Conservation (phyloP, 2,329 filamentous ascomycete genomes). For the Aspergillus oerlinghausenensis region DNA sequence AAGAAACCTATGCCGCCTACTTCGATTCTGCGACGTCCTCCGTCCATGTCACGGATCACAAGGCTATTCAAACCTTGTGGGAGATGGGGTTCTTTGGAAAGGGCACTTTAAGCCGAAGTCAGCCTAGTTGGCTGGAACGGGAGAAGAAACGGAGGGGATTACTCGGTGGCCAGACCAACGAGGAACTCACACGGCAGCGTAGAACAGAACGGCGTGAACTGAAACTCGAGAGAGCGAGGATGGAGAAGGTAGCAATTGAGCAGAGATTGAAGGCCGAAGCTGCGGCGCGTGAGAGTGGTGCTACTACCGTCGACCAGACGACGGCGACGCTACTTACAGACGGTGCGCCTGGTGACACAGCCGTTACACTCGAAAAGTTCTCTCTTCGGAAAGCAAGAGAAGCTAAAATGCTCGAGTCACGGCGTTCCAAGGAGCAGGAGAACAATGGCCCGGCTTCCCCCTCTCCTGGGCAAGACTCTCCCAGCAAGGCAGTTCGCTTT, state of each 20-base stretch:
- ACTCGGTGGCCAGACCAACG: conserved; percentile 65
- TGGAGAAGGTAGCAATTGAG: conserved; percentile 79
- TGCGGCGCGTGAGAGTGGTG: conserved; percentile 25
- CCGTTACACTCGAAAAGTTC: conserved; percentile 26
- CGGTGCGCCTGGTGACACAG: conserved; percentile 14
- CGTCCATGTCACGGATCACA: conserved; percentile 74
- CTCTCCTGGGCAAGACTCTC: conserved; percentile 8
- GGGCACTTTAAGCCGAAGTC: conserved; percentile 85
- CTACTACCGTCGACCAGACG: conserved; percentile 9
- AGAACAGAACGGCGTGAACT: conserved; percentile 75
- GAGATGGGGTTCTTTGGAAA: conserved; percentile 98
- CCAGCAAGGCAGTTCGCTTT: conserved; percentile 63
- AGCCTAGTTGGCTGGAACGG: conserved; percentile 85
- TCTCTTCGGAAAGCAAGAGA: conserved; percentile 32
- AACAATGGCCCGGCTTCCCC: conserved; percentile 2
- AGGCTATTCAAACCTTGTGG: conserved; percentile 78
- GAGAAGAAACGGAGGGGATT: conserved; percentile 70
- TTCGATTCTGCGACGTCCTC: conserved; percentile 81
- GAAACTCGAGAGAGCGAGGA: conserved; percentile 88
- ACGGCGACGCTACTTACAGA: conserved; percentile 10
- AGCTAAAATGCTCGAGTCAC: conserved; percentile 22
- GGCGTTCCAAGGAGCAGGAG: conserved; percentile 14
- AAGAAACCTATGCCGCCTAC: conserved; percentile 63
- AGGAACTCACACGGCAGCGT: conserved; percentile 71
- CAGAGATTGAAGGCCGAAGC: conserved; percentile 59